phyloP scores from a whole-genome alignment of 2,329 filamentous ascomycete species.

The Hirsutella rhossiliensis region DNA sequence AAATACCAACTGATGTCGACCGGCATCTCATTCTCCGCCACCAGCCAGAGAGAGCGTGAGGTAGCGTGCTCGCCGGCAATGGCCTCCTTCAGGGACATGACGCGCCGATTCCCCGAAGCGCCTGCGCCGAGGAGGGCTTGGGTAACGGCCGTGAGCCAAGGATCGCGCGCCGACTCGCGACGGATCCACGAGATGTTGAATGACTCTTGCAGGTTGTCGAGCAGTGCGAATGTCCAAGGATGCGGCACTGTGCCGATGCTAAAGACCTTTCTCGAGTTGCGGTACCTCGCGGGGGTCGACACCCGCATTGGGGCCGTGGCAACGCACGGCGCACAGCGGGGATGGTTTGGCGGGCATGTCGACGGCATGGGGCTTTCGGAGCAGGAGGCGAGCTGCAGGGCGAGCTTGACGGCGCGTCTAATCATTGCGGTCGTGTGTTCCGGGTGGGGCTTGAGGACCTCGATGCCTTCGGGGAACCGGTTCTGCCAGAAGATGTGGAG shows the following conservation, averaged over 20 bases:
- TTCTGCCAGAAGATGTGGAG: slow-evolving; percentile 79
- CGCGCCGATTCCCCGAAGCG: slow-evolving; percentile 47
- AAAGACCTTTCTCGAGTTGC: slow-evolving; percentile 61
- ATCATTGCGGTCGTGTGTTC: slow-evolving; percentile 64
- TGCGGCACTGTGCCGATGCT: slow-evolving; percentile 84
- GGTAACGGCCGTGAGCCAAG: slow-evolving; percentile 65
- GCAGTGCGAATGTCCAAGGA: slow-evolving; percentile 68
- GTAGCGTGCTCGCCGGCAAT: slow-evolving; percentile 57
- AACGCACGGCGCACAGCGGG: slow-evolving; percentile 60
- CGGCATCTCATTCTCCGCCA: slow-evolving; percentile 52
- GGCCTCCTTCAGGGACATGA: slow-evolving; percentile 68
- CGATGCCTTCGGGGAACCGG: slow-evolving; percentile 62
- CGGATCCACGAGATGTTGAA: slow-evolving; percentile 55
- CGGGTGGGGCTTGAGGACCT: slow-evolving; percentile 68
- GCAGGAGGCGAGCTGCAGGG: slow-evolving; percentile 64
- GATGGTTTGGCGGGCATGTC: slow-evolving; percentile 74
- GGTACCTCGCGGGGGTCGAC: slow-evolving; percentile 52
- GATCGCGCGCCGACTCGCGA: slow-evolving; percentile 58
- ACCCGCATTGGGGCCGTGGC: slow-evolving; percentile 53
- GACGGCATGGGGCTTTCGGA: slow-evolving; percentile 58
- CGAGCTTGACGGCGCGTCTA: slow-evolving; percentile 58
- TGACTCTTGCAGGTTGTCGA: slow-evolving; percentile 49
- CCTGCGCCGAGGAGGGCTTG: slow-evolving; percentile 53
- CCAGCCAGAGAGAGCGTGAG: slow-evolving; percentile 66
- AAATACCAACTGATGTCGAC: slow-evolving; percentile 80